Percentiles rank a stretch among this genome's conserved stretches.
Evolutionary conservation across 495 filamentous ascomycete species (phyloP).

Genomic region (Penicillium desertorum): DNA sequence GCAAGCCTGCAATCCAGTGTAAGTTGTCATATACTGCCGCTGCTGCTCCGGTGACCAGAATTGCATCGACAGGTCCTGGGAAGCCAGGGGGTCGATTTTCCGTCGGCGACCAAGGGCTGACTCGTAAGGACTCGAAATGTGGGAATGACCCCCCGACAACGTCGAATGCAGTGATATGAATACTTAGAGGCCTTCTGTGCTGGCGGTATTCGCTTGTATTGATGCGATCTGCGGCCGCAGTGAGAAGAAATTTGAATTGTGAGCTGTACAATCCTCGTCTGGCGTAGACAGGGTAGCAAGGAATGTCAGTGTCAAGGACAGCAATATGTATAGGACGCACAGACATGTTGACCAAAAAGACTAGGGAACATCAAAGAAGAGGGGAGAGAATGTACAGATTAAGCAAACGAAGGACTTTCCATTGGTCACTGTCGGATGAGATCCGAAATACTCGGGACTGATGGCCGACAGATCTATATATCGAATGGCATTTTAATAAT

Average conservation of each 20-base stretch:
- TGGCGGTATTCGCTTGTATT: constrained; percentile 1
- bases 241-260: constrained; percentile 28
- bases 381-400: not conserved
- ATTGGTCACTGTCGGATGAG: not conserved
- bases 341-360: not conserved
- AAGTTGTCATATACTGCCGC: constrained; percentile 20
- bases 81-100: not conserved
- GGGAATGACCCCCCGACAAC: constrained; percentile 21
- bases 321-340: constrained; percentile 16
- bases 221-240: constrained; percentile 23
- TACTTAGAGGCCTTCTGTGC: not conserved
- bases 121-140: constrained; percentile 4
- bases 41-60: constrained; percentile 27
- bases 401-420: not conserved
- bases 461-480: not conserved
- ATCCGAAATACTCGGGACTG: not conserved
- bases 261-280: constrained; percentile 32
- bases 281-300: constrained; percentile 20
- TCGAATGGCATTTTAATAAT: no score
- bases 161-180: constrained; percentile 24
- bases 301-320: constrained; percentile 25
- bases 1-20: constrained; percentile 19
- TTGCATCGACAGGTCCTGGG: constrained; percentile 18
- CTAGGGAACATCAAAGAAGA: not conserved
- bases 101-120: not conserved